Conservation (phyloP, 495 filamentous ascomycete species). For the Pyrenula massariospora region DNA sequence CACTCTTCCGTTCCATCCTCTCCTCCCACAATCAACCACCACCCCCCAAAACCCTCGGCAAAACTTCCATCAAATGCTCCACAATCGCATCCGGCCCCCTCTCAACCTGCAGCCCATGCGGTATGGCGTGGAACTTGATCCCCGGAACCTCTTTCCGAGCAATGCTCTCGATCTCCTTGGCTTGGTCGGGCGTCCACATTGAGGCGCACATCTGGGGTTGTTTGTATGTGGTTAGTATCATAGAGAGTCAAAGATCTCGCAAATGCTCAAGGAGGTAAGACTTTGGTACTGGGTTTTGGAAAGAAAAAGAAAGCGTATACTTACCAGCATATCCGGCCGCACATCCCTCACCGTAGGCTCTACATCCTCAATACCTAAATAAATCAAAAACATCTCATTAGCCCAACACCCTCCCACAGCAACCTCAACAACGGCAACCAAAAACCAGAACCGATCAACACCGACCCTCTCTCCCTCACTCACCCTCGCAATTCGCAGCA, state of each 20-base stretch:
- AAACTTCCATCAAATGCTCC: constrained; percentile 48
- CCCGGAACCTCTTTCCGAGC: constrained; percentile 37
- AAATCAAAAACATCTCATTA: too few species aligned
- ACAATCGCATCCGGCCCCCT: constrained; percentile 54
- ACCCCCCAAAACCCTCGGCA: constrained; percentile 35
- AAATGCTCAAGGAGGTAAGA: too few species aligned
- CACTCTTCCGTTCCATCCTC: too few species aligned
- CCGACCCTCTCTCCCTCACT: too few species aligned
- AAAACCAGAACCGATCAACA: too few species aligned
- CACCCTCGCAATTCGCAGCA: constrained; percentile 45
- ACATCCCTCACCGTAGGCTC: constrained; percentile 32
- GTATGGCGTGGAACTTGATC: constrained; percentile 48
- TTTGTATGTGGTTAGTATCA: neutral
- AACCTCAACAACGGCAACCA: too few species aligned
- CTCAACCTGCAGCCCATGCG: constrained; percentile 51
- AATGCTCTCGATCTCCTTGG: constrained; percentile 39
- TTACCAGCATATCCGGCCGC: constrained; percentile 39
- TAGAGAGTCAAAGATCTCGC: neutral
- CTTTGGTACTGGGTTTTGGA: too few species aligned
- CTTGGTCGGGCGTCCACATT: constrained; percentile 54
- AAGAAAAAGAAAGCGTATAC: constrained; percentile 1
- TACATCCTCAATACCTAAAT: constrained; percentile 38
- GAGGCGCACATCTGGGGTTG: constrained; percentile 48
- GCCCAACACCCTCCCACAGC: too few species aligned
- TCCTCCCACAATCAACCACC: neutral